Conservation (phyloP, 345 rosid species). For the Noccaea caerulescens region DNA sequence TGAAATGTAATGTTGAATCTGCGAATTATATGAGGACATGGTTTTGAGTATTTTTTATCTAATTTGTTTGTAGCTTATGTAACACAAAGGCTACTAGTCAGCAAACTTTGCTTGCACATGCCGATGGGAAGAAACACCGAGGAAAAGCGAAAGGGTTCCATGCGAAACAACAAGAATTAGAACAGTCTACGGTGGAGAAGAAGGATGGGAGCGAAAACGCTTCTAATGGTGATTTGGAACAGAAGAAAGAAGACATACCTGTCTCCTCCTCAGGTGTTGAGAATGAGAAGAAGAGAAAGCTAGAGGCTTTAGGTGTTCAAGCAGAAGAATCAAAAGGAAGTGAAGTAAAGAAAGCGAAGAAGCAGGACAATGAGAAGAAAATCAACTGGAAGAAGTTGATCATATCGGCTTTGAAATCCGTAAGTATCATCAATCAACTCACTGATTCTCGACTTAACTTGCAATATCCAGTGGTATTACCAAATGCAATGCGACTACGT, state of each 20-base stretch:
- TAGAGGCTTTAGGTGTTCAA: slow-evolving; percentile 47
- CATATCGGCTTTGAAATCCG: slow-evolving; percentile 64
- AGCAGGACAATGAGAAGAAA: slow-evolving; percentile 51
- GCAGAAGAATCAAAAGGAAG: slow-evolving; percentile 37
- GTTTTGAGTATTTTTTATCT: slow-evolving; percentile 15
- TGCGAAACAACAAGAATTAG: slow-evolving; percentile 57
- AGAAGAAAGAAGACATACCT: slow-evolving; percentile 42
- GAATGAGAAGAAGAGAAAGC: slow-evolving; percentile 65
- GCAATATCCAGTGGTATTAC: not conserved
- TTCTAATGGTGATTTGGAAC: slow-evolving; percentile 46
- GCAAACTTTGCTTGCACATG: slow-evolving; percentile 86
- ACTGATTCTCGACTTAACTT: not conserved
- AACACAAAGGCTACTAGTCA: slow-evolving; percentile 79
- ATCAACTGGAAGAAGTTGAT: slow-evolving; percentile 88
- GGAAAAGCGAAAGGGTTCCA: slow-evolving; percentile 75
- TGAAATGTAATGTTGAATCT: slow-evolving; percentile 6
- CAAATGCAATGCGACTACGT: not conserved
- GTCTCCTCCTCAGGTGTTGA: slow-evolving; percentile 33
- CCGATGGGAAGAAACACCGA: slow-evolving; percentile 93
- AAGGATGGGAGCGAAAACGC: slow-evolving; percentile 40
- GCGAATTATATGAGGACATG: not conserved
- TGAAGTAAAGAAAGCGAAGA: slow-evolving; percentile 53
- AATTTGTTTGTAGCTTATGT: slow-evolving; percentile 64
- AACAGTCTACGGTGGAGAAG: slow-evolving; percentile 39
- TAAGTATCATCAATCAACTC: slow-evolving; percentile 44